These are phyloP conservation scores for Rubia peregrina DNA, from an alignment of 305 asterid genomes.

Conservation along the genomic window DNA sequence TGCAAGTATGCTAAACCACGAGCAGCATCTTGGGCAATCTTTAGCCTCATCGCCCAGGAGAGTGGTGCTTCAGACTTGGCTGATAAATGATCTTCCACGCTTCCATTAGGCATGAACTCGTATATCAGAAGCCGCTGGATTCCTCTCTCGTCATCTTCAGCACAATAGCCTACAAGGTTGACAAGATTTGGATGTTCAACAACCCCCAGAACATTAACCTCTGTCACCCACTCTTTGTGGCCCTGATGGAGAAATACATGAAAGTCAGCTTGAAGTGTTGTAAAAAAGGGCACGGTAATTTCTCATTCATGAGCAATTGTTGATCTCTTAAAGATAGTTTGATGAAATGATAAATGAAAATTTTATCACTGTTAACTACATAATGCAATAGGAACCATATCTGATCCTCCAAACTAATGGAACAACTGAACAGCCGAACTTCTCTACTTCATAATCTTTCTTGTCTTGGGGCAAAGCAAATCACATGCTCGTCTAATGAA, in stretches of 20 bases:
- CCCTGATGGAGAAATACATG: slow-evolving; percentile 44
- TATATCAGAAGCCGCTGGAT: slow-evolving; percentile 88
- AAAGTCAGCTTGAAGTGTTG: background rate
- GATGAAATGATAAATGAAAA: background rate
- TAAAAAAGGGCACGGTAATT: background rate
- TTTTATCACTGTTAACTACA: background rate
- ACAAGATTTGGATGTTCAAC: slow-evolving; percentile 92
- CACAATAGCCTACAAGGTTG: slow-evolving; percentile 86
- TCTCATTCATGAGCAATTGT: slow-evolving; percentile 2
- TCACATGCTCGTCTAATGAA: background rate
- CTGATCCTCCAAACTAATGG: background rate
- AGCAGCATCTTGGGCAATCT: slow-evolving; percentile 85
- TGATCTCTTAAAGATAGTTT: too few relatives aligned
- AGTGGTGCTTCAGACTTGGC: slow-evolving; percentile 51
- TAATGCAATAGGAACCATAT: background rate
- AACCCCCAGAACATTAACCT: slow-evolving; percentile 88
- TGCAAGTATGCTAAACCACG: slow-evolving; percentile 84
- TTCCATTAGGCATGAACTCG: slow-evolving; percentile 84
- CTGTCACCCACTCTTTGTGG: slow-evolving; percentile 99
- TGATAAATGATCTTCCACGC: slow-evolving; percentile 91
- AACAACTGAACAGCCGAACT: background rate
- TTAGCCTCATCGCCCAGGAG: slow-evolving; percentile 81
- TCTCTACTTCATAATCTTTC: background rate
- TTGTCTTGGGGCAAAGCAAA: background rate
- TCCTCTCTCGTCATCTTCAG: slow-evolving; percentile 98